phyloP scores from a whole-genome alignment of 2,329 filamentous ascomycete species.

The Orbilia javanica region DNA sequence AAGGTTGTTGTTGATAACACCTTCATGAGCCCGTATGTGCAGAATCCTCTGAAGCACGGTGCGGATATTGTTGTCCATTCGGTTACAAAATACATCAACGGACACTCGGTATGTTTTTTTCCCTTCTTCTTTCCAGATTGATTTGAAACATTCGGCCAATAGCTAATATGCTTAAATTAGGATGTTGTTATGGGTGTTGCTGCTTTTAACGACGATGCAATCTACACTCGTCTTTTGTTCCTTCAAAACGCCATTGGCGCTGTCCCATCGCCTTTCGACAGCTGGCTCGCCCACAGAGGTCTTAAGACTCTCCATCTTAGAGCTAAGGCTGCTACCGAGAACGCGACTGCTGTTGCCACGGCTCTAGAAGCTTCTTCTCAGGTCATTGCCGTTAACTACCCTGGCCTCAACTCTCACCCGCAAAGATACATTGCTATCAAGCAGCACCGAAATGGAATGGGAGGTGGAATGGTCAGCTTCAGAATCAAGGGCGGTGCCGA shows the following conservation, averaged over 20 bases:
- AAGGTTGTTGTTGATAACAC: conserved; percentile 99
- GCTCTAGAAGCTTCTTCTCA: conserved; percentile 83
- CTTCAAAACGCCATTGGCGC: conserved; percentile 98
- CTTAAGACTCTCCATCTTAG: conserved; percentile 96
- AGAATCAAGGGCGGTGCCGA: conserved; percentile 86
- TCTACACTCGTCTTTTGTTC: conserved; percentile 84
- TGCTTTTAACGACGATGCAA: conserved; percentile 87
- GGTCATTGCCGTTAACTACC: conserved; percentile 94
- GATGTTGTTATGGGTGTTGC: conserved; percentile 98
- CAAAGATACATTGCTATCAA: conserved; percentile 85
- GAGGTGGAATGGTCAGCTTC: conserved; percentile 98
- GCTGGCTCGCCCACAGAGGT: conserved; percentile 96
- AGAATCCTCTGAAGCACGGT: conserved; percentile 94
- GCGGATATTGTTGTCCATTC: conserved; percentile 97
- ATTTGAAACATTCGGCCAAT: conserved; percentile 34
- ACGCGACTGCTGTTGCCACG: conserved; percentile 81
- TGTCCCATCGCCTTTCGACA: conserved; percentile 93
- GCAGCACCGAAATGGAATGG: conserved; percentile 94
- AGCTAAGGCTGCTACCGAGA: conserved; percentile 83
- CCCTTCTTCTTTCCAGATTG: not conserved
- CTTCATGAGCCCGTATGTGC: conserved; percentile 94
- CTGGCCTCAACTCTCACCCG: conserved; percentile 86
- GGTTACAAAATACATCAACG: conserved; percentile 99
- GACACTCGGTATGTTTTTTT: conserved; percentile 74
- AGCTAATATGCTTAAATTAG: conserved; percentile 64